These are phyloP conservation scores for Ophidiomyces ophidiicola DNA, from an alignment of 2,329 filamentous ascomycete species.

Conservation along the genomic window DNA sequence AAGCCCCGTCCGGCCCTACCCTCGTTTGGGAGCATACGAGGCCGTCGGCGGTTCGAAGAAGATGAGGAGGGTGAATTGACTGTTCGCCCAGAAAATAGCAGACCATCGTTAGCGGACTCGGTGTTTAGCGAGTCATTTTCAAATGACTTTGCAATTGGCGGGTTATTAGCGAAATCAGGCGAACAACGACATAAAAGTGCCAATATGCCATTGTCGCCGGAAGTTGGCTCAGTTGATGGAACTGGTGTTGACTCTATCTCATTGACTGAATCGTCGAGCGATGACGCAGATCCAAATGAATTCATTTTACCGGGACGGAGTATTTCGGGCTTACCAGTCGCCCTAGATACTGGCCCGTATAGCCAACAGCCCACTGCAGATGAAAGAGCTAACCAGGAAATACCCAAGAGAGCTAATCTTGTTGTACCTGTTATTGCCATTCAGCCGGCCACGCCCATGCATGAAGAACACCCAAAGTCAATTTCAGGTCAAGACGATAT, in stretches of 20 bases:
- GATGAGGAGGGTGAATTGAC: slow-evolving; percentile 16
- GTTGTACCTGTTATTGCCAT: slow-evolving; percentile 36
- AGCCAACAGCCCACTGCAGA: background rate
- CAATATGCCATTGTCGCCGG: slow-evolving; percentile 55
- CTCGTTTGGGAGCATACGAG: slow-evolving; percentile 51
- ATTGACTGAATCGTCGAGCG: slow-evolving; percentile 32
- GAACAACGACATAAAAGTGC: slow-evolving; percentile 24
- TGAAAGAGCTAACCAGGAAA: background rate
- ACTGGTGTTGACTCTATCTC: slow-evolving; percentile 52
- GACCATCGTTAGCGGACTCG: slow-evolving; percentile 15
- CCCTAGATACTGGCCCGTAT: background rate
- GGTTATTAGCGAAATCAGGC: slow-evolving; percentile 32
- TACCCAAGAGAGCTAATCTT: background rate
- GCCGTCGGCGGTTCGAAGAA: slow-evolving; percentile 23
- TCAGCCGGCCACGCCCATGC: slow-evolving; percentile 37
- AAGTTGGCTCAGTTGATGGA: slow-evolving; percentile 58
- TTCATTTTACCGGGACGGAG: slow-evolving; percentile 2
- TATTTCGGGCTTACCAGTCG: background rate
- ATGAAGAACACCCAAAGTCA: slow-evolving; percentile 26
- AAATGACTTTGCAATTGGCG: slow-evolving; percentile 42
- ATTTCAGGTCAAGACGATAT: slow-evolving; percentile 38
- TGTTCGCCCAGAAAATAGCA: slow-evolving; percentile 17
- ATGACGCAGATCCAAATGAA: slow-evolving; percentile 22
- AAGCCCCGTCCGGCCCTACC: slow-evolving; percentile 48
- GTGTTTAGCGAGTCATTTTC: slow-evolving; percentile 27